phyloP scores from a whole-genome alignment of 257 asterid species.

The Capsicum rhomboideum region DNA sequence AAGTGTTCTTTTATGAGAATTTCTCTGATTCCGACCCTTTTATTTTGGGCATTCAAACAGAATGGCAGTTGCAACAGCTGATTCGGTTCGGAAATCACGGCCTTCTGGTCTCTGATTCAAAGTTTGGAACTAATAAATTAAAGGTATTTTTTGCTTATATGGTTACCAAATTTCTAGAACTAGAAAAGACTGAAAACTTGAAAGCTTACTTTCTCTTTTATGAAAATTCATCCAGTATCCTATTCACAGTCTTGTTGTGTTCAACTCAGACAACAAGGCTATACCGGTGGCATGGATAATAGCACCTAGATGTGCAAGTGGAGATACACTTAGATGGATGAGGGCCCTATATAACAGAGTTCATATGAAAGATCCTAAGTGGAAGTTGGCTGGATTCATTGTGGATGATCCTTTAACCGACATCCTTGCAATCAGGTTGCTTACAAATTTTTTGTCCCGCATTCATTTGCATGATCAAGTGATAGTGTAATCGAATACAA shows the following conservation, averaged over 20 bases:
- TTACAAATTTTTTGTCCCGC: not conserved
- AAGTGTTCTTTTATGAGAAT: constrained; percentile 74
- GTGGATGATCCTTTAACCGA: constrained; percentile 85
- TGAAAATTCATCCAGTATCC: constrained; percentile 63
- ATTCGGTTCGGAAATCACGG: constrained; percentile 78
- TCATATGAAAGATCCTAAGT: constrained; percentile 75
- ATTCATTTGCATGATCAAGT: not conserved
- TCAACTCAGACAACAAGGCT: constrained; percentile 97
- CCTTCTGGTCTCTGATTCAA: constrained; percentile 68
- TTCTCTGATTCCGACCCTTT: constrained; percentile 78
- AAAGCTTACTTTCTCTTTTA: constrained; percentile 31
- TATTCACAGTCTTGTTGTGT: constrained; percentile 85
- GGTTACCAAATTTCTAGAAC: constrained; percentile 1
- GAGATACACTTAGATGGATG: constrained; percentile 75
- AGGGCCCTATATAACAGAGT: constrained; percentile 82
- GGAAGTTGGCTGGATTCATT: constrained; percentile 94
- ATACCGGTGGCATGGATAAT: constrained; percentile 97
- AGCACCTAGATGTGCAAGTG: constrained; percentile 56
- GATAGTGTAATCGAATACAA: not conserved
- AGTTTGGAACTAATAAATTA: constrained; percentile 80
- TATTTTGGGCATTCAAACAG: constrained; percentile 87
- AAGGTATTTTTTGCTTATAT: constrained; percentile 42
- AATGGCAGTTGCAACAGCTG: constrained; percentile 98
- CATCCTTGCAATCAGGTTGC: constrained; percentile 59
- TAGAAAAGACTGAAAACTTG: not conserved